A percentile compares a stretch with the other conserved stretches of the same genome.
phyloP scores from a whole-genome alignment of 164 flowering plant genomes.

The Aristolochia californica region DNA sequence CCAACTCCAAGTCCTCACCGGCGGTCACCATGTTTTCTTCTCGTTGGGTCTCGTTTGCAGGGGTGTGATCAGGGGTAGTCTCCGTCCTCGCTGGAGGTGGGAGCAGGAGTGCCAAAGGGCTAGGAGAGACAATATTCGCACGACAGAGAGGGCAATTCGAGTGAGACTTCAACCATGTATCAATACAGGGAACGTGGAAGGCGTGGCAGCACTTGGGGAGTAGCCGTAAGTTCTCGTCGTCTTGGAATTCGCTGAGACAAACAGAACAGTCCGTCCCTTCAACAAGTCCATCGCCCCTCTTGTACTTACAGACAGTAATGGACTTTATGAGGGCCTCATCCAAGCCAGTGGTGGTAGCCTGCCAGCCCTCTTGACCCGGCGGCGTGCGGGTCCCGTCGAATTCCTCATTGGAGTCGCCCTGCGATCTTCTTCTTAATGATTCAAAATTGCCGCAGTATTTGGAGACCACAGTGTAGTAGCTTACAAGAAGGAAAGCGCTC shows the following conservation, averaged over 20 bases:
- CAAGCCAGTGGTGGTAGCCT: constrained; percentile 32
- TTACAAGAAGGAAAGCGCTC: constrained; percentile 58
- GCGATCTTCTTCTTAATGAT: constrained; percentile 10
- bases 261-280: constrained; percentile 81
- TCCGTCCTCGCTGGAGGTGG: constrained; percentile 13
- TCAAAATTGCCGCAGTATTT: constrained; percentile 41
- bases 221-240: constrained; percentile 56
- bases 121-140: constrained; percentile 25
- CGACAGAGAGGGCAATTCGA: constrained; percentile 82
- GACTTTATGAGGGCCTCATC: constrained; percentile 63
- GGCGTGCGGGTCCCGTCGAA: constrained; percentile 22
- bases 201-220: constrained; percentile 87
- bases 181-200: constrained; percentile 74
- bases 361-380: constrained; percentile 34
- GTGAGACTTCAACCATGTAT: constrained; percentile 76
- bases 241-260: constrained; percentile 65
- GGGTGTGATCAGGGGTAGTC: constrained; percentile 1
- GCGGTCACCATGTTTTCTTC: constrained; percentile 10
- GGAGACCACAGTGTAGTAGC: constrained; percentile 55
- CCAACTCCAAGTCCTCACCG: constrained; percentile 13
- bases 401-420: constrained; percentile 10
- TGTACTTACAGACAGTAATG: constrained; percentile 57
- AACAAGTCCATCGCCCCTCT: constrained; percentile 49
- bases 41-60: constrained; percentile 10
- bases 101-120: constrained; percentile 12